A percentile compares a stretch with the other conserved stretches of the same genome.
phyloP scores from a whole-genome alignment of 345 rosid species.

The Limnanthes douglasii region DNA sequence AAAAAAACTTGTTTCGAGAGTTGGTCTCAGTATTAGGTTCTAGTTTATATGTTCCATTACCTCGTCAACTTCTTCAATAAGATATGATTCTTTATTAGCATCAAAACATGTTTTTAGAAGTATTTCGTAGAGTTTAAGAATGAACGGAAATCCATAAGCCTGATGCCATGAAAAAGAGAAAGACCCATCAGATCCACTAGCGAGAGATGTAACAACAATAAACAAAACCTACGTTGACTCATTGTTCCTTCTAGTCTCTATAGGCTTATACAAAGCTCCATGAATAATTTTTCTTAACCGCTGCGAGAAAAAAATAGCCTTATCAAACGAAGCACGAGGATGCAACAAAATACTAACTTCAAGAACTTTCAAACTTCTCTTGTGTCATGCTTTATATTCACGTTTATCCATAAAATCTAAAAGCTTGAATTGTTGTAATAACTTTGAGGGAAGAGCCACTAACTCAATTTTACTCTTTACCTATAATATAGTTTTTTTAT shows the following conservation, averaged over 20 bases:
- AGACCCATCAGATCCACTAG: slow-evolving; percentile 78
- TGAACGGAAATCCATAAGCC: slow-evolving; percentile 94
- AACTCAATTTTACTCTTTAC: slow-evolving; percentile 83
- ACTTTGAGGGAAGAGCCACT: slow-evolving; percentile 73
- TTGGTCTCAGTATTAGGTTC: no score
- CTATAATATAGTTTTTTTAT: no score
- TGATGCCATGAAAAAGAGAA: slow-evolving; percentile 68
- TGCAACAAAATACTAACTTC: slow-evolving; percentile 81
- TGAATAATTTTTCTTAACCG: slow-evolving; percentile 58
- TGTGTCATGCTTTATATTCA: slow-evolving; percentile 80
- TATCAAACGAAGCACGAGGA: slow-evolving; percentile 74
- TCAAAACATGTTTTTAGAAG: slow-evolving; percentile 87
- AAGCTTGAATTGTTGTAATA: slow-evolving; percentile 78
- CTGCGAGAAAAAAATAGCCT: slow-evolving; percentile 40
- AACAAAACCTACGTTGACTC: slow-evolving; percentile 93
- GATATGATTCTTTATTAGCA: slow-evolving; percentile 40
- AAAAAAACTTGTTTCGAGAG: no score
- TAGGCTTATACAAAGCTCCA: slow-evolving; percentile 53
- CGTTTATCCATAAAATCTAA: slow-evolving; percentile 82
- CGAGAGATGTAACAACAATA: slow-evolving; percentile 66
- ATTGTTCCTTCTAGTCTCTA: slow-evolving; percentile 85
- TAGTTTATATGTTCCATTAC: slow-evolving; percentile 95
- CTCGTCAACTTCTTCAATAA: slow-evolving; percentile 85
- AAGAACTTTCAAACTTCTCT: slow-evolving; percentile 69
- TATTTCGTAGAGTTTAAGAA: slow-evolving; percentile 70